phyloP scores from a whole-genome alignment of 129 eudicot genomes.

The Artemisia argyi region DNA sequence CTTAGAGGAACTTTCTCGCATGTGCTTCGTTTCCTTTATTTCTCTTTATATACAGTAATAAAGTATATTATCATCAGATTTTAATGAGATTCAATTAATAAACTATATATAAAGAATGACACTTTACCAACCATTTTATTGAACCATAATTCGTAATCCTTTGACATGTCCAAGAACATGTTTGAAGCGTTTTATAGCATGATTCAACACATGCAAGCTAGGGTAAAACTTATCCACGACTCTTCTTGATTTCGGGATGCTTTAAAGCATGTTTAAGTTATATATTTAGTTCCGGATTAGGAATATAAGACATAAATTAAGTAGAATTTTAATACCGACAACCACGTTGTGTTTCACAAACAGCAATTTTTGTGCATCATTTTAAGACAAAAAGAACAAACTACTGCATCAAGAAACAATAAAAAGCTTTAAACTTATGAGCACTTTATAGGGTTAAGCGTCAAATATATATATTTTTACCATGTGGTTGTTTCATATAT shows the following conservation, averaged over 20 bases:
- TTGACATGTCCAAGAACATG: no score
- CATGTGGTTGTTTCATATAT: constrained; percentile 23
- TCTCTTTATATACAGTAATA: constrained; percentile 11
- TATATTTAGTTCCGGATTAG: background rate
- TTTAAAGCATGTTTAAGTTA: background rate
- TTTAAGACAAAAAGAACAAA: constrained; percentile 34
- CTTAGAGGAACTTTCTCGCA: constrained; percentile 30
- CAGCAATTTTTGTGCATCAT: constrained; percentile 16
- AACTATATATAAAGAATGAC: background rate
- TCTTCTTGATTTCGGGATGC: no score
- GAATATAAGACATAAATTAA: constrained; percentile 3
- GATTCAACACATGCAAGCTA: no score
- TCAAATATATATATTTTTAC: constrained; percentile 16
- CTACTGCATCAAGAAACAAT: constrained; percentile 27
- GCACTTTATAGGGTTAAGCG: constrained; percentile 29
- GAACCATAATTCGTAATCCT: background rate
- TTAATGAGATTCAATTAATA: background rate
- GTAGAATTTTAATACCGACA: constrained; percentile 29
- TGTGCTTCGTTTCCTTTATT: constrained; percentile 29
- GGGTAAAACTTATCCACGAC: no score
- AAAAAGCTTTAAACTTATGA: constrained; percentile 16
- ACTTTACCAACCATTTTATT: background rate
- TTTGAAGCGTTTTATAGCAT: no score
- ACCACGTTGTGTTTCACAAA: constrained; percentile 28
- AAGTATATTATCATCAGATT: background rate